Percentiles rank a stretch among this genome's conserved stretches.
These are phyloP conservation scores for Psilocybe azurescens DNA, from an alignment of 768 basidiomycete species.

Conservation along the genomic window DNA sequence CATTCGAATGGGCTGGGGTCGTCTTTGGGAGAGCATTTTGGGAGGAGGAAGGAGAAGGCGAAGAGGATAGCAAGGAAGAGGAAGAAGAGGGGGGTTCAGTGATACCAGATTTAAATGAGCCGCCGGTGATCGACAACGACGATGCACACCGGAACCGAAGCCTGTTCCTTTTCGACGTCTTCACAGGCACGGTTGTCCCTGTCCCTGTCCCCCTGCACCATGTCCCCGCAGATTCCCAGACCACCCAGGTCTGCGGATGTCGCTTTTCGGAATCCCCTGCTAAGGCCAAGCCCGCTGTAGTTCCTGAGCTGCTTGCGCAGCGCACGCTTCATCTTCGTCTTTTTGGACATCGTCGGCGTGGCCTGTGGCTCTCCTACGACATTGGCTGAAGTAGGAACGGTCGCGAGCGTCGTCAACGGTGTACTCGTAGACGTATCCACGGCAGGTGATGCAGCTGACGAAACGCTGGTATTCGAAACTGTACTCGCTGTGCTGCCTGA, in stretches of 20 bases:
- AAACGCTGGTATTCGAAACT: too few species aligned
- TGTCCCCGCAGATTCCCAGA: conserved; percentile 7
- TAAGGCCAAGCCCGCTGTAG: not conserved
- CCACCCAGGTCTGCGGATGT: not conserved
- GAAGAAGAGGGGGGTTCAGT: not conserved
- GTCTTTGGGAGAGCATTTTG: not conserved
- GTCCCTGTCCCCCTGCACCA: not conserved
- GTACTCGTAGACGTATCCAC: too few species aligned
- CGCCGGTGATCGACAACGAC: conserved; percentile 23
- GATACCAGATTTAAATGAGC: conserved; percentile 1
- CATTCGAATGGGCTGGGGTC: conserved; percentile 58
- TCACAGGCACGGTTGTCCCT: not conserved
- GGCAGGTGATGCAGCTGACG: too few species aligned
- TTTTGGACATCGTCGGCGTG: conserved; percentile 16
- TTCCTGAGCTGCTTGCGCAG: conserved; percentile 40
- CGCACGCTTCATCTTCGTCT: conserved; percentile 57
- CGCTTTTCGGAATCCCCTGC: conserved; percentile 35
- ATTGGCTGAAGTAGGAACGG: too few species aligned
- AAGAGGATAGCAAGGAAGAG: not conserved
- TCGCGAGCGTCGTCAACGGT: too few species aligned
- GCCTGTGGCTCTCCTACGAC: not conserved
- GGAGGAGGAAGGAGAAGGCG: not conserved
- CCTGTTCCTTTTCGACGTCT: conserved; percentile 23
- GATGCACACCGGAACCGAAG: conserved; percentile 17
- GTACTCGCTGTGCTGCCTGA: too few species aligned